Evolutionary conservation across 176 grass and related monocot genomes (phyloP).

Genomic region (Triticum dicoccoides): DNA sequence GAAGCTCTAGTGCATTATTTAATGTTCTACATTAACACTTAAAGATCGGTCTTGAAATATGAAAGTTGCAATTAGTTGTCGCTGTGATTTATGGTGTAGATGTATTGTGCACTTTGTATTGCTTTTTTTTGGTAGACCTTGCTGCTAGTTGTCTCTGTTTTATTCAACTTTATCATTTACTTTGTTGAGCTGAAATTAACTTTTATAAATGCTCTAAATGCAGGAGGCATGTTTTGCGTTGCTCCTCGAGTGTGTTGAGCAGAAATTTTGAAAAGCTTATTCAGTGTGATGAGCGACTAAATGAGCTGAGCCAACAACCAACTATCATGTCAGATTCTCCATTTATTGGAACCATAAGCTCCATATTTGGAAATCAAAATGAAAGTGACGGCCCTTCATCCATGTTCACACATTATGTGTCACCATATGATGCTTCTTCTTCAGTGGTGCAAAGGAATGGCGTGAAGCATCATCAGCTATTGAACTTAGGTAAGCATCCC

Average conservation of each 20-base stretch:
- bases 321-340: slow-evolving; percentile 40
- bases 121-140: background rate
- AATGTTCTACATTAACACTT: background rate
- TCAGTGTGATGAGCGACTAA: slow-evolving; percentile 63
- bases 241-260: slow-evolving; percentile 54
- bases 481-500: slow-evolving; percentile 54
- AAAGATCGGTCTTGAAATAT: background rate
- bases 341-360: slow-evolving; percentile 42
- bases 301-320: slow-evolving; percentile 55
- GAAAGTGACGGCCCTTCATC: slow-evolving; percentile 15
- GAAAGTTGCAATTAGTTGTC: background rate
- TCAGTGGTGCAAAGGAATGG: slow-evolving; percentile 29
- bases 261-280: slow-evolving; percentile 87
- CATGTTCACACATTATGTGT: slow-evolving; percentile 38
- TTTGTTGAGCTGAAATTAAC: background rate
- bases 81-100: background rate
- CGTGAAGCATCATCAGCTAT: slow-evolving; percentile 27
- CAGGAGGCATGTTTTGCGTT: slow-evolving; percentile 81
- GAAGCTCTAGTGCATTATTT: background rate
- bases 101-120: background rate
- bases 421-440: slow-evolving; percentile 35
- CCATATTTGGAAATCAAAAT: slow-evolving; percentile 60
- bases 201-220: slow-evolving; percentile 11
- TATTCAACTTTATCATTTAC: background rate
- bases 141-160: background rate